These are phyloP conservation scores for Eucalyptus regnans DNA, from an alignment of 345 rosid genomes.

Conservation along the genomic window DNA sequence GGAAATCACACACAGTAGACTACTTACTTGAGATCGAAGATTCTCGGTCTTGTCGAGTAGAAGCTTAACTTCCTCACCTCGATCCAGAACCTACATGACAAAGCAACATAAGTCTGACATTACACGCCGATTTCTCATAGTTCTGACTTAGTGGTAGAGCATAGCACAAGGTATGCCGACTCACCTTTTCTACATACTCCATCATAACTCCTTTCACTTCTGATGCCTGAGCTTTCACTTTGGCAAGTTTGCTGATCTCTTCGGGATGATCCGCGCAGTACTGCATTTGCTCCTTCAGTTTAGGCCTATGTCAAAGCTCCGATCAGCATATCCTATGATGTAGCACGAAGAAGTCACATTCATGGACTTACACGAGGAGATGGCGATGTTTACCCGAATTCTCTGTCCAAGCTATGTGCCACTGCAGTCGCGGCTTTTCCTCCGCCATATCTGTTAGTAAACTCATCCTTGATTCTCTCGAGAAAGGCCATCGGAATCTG, in stretches of 20 bases:
- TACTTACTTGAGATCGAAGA: slow-evolving; percentile 24
- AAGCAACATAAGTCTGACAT: background rate
- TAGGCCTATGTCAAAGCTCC: background rate
- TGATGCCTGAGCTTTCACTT: background rate
- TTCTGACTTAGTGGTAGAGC: background rate
- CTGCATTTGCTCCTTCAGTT: no score
- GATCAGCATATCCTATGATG: background rate
- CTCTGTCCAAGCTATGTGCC: background rate
- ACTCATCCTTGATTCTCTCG: slow-evolving; percentile 23
- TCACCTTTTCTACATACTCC: background rate
- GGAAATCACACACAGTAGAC: fast-evolving
- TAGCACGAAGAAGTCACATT: background rate
- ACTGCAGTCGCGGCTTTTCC: background rate
- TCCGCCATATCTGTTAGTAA: slow-evolving; percentile 3
- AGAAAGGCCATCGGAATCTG: slow-evolving; percentile 26
- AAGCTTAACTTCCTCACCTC: slow-evolving; percentile 28
- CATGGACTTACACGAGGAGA: background rate
- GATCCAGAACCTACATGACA: slow-evolving; percentile 15
- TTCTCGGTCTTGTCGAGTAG: slow-evolving; percentile 31
- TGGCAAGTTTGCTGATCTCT: background rate
- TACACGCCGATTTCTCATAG: background rate
- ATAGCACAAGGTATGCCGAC: background rate
- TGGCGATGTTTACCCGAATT: background rate
- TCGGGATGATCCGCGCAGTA: background rate
- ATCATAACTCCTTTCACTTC: background rate